A percentile compares a stretch with the other conserved stretches of the same genome.
Evolutionary conservation across 1,139 yeast genomes (phyloP).

Genomic region (Magnusiomyces ingens): DNA sequence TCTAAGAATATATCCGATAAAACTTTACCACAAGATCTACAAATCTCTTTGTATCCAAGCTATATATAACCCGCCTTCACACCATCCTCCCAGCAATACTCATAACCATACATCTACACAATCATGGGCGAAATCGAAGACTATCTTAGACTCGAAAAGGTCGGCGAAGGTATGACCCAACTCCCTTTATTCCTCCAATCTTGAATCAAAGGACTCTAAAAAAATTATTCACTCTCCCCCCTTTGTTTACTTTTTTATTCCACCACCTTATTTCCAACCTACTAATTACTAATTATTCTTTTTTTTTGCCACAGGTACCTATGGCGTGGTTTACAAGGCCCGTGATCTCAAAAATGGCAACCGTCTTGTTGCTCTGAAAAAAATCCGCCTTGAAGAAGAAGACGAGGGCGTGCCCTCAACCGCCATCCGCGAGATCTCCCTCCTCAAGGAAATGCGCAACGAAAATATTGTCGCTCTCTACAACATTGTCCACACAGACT

Average conservation of each 20-base stretch:
- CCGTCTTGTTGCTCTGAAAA: constrained; percentile 88
- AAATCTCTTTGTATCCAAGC: too few species aligned
- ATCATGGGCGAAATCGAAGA: constrained; percentile 80
- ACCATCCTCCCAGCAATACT: too few species aligned
- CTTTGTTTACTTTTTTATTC: background rate
- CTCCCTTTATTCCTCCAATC: background rate
- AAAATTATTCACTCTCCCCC: background rate
- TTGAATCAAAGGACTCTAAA: background rate
- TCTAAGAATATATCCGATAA: too few species aligned
- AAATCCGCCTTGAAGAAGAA: constrained; percentile 91
- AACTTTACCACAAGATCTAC: too few species aligned
- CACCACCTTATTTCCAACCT: constrained; percentile 2
- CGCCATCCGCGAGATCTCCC: constrained; percentile 92
- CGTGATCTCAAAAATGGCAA: constrained; percentile 82
- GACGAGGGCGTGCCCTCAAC: constrained; percentile 99
- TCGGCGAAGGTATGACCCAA: constrained; percentile 83
- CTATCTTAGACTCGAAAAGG: constrained; percentile 89
- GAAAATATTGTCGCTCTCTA: constrained; percentile 86
- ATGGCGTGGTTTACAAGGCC: constrained; percentile 97
- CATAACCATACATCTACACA: constrained; percentile 1
- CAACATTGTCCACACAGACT: constrained; percentile 95
- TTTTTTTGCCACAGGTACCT: constrained; percentile 48
- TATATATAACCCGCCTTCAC: too few species aligned
- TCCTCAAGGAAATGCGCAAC: constrained; percentile 86
- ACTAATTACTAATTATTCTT: too few species aligned